Evolutionary conservation across 352 stramenopile genomes (phyloP).

Genomic region (Globisporangium perplexum): DNA sequence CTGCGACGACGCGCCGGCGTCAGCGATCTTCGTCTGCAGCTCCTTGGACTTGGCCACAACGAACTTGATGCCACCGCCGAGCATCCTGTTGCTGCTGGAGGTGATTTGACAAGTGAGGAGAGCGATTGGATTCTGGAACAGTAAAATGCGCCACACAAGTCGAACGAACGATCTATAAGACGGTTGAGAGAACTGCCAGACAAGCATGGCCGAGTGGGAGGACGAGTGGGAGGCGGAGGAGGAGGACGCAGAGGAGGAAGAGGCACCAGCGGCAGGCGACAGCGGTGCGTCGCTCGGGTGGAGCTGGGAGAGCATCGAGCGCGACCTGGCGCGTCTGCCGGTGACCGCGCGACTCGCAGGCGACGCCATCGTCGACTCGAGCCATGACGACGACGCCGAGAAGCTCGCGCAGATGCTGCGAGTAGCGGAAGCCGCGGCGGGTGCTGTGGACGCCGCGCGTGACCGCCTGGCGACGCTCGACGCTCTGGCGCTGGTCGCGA

Average conservation of each 20-base stretch:
- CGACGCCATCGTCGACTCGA: not conserved
- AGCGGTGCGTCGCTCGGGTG: not conserved
- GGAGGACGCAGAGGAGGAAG: not conserved
- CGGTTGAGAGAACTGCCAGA: not conserved
- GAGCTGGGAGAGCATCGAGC: constrained; percentile 7
- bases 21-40: constrained; percentile 42
- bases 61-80: constrained; percentile 51
- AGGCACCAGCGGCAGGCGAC: not conserved
- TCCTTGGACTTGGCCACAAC: constrained; percentile 74
- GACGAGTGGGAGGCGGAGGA: constrained; percentile 46
- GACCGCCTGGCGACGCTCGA: constrained; percentile 20
- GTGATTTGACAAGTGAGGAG: too few relatives aligned
- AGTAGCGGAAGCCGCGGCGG: constrained; percentile 11
- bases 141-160: not conserved
- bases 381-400: not conserved
- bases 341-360: not conserved
- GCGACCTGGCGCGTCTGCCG: constrained; percentile 3
- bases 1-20: not conserved
- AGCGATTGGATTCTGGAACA: too few relatives aligned
- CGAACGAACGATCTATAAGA: not conserved
- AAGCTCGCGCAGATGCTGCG: constrained; percentile 6
- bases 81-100: constrained; percentile 20
- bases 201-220: constrained; percentile 6
- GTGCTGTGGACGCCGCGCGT: not conserved
- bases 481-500: constrained; percentile 32